These are phyloP conservation scores for Malassezia caprae DNA, from an alignment of 1,284 basidiomycete genomes.

Conservation along the genomic window DNA sequence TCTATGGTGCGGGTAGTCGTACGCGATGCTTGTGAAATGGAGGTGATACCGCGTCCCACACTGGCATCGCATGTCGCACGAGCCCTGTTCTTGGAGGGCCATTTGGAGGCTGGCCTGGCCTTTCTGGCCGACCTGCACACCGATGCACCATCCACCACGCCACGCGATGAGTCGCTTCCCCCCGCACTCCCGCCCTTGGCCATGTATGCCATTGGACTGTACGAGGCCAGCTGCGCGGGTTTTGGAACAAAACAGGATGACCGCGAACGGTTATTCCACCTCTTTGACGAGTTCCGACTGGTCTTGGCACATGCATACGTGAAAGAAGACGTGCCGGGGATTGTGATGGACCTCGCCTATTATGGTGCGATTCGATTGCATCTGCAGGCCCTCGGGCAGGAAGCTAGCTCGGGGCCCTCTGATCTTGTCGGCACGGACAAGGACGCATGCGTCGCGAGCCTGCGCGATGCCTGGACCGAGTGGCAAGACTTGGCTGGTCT, in stretches of 20 bases:
- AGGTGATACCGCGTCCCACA: background rate
- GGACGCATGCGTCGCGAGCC: background rate
- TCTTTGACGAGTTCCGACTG: slow-evolving; percentile 14
- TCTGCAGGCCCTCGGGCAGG: background rate
- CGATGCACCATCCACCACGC: background rate
- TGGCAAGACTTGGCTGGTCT: background rate
- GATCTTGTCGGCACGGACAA: background rate
- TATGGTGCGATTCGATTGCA: background rate
- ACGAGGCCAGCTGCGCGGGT: slow-evolving; percentile 3
- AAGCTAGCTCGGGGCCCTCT: background rate
- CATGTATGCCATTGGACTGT: slow-evolving; percentile 6
- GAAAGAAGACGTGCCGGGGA: background rate
- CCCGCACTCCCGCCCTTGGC: slow-evolving; percentile 1
- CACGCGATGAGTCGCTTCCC: background rate
- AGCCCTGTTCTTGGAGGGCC: background rate
- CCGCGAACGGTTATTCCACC: background rate
- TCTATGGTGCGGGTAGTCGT: slow-evolving; percentile 9
- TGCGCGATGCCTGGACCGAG: background rate
- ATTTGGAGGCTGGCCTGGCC: slow-evolving; percentile 3
- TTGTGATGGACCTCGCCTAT: slow-evolving; percentile 4
- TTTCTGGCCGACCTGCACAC: background rate
- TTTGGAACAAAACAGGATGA: background rate
- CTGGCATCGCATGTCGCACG: slow-evolving; percentile 1
- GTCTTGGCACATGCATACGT: slow-evolving; percentile 9
- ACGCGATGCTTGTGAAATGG: background rate